A percentile compares a stretch with the other conserved stretches of the same genome.
Conservation (phyloP, 106 monocot species). For the Triglochin maritima region DNA sequence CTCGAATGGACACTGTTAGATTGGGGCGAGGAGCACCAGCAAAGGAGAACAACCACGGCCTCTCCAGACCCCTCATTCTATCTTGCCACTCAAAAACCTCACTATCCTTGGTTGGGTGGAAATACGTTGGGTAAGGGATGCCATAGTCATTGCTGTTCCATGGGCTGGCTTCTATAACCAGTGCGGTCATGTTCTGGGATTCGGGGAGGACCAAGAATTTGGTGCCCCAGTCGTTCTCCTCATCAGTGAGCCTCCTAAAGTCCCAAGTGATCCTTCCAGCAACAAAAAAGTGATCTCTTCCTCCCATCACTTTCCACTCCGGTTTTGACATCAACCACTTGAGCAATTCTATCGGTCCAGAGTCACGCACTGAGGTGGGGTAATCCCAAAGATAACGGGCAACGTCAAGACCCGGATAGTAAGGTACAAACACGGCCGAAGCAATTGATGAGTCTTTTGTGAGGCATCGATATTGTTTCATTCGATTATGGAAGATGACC, state of each 20-base stretch:
- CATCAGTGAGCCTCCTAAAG: slow-evolving; percentile 54
- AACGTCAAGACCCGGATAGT: slow-evolving; percentile 83
- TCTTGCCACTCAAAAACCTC: slow-evolving; percentile 77
- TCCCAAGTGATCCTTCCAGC: slow-evolving; percentile 86
- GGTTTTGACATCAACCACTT: slow-evolving; percentile 66
- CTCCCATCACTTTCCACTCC: slow-evolving; percentile 73
- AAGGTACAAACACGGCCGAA: slow-evolving; percentile 77
- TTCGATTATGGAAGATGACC: slow-evolving; percentile 68
- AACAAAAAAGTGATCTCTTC: slow-evolving; percentile 72
- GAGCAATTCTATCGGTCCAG: slow-evolving; percentile 50
- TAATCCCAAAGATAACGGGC: slow-evolving; percentile 65
- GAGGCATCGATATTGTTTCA: slow-evolving; percentile 90
- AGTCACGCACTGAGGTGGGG: slow-evolving; percentile 49
- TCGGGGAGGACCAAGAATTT: slow-evolving; percentile 69
- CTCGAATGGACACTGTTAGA: slow-evolving; percentile 55
- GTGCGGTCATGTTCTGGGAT: slow-evolving; percentile 62
- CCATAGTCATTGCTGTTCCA: slow-evolving; percentile 88
- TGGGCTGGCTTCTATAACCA: slow-evolving; percentile 70
- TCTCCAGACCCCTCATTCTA: slow-evolving; percentile 59
- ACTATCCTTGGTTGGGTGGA: slow-evolving; percentile 57
- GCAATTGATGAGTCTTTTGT: slow-evolving; percentile 77
- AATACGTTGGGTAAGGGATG: slow-evolving; percentile 75
- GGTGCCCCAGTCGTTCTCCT: slow-evolving; percentile 64
- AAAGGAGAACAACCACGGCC: slow-evolving; percentile 67
- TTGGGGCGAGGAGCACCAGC: slow-evolving; percentile 78